Percentiles rank a stretch among this genome's conserved stretches.
phyloP scores from a whole-genome alignment of 441 rosid species.

The Isatis lusitanica region DNA sequence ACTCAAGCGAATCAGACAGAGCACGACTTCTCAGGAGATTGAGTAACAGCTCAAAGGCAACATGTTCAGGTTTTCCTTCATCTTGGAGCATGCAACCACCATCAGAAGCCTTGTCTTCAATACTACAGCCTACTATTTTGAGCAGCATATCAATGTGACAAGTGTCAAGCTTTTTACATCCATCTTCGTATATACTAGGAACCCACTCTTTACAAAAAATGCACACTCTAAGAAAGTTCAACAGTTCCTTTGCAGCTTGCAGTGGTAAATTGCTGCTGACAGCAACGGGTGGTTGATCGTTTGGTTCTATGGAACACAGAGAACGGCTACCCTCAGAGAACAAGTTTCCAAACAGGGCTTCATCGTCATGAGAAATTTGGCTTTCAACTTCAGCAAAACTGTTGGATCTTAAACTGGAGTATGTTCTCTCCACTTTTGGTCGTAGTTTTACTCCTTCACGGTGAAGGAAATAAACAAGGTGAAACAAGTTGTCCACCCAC shows the following conservation, averaged over 20 bases:
- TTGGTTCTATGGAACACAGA: constrained; percentile 76
- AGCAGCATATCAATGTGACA: constrained; percentile 87
- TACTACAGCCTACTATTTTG: constrained; percentile 59
- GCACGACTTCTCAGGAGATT: constrained; percentile 66
- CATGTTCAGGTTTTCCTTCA: constrained; percentile 67
- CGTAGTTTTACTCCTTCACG: constrained; percentile 81
- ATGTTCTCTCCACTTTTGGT: constrained; percentile 74
- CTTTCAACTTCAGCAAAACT: constrained; percentile 75
- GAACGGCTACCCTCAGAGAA: constrained; percentile 90
- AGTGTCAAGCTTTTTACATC: constrained; percentile 61
- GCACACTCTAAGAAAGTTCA: constrained; percentile 78
- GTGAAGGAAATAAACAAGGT: constrained; percentile 72
- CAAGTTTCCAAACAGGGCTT: constrained; percentile 97
- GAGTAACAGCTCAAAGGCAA: constrained; percentile 79
- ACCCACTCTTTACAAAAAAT: constrained; percentile 76
- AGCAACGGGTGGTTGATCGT: constrained; percentile 69
- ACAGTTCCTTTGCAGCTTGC: constrained; percentile 80
- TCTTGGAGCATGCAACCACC: constrained; percentile 54
- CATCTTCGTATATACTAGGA: constrained; percentile 72
- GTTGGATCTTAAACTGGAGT: constrained; percentile 64
- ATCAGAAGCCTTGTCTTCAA: constrained; percentile 59
- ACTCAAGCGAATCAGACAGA: constrained; percentile 73
- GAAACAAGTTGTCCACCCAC: constrained; percentile 91
- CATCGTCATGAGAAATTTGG: constrained; percentile 91
- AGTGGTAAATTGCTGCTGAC: constrained; percentile 74